Conservation (phyloP, 164 flowering plant genomes). For the Stephania yunnanensis region DNA sequence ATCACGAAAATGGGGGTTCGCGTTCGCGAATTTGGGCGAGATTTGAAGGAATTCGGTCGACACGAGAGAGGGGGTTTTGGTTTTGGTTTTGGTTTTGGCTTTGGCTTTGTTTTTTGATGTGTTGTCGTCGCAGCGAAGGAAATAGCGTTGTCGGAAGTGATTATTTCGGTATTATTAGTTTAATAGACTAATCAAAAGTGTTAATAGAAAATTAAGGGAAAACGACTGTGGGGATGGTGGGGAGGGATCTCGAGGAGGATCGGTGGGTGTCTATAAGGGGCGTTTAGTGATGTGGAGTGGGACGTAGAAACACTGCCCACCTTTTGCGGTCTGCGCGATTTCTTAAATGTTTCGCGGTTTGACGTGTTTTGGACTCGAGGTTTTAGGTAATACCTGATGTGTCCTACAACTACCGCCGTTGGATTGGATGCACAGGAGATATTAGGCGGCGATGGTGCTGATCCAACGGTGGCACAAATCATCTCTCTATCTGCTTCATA, state of each 20-base stretch:
- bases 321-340: not conserved
- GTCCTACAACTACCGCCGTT: not conserved
- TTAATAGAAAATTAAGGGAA: not conserved
- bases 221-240: not conserved
- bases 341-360: not conserved
- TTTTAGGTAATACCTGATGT: not conserved
- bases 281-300: not conserved
- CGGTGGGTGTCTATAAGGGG: not conserved
- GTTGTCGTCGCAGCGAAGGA: conserved; percentile 3
- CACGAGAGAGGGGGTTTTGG: not conserved
- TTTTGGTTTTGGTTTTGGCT: too few relatives aligned
- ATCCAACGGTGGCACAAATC: too few relatives aligned
- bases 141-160: conserved; percentile 20
- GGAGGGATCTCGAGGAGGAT: not conserved
- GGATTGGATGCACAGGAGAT: too few relatives aligned
- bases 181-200: not conserved
- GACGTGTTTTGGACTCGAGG: not conserved
- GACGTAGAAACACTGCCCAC: not conserved
- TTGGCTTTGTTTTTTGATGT: not conserved
- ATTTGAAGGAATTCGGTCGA: conserved; percentile 9
- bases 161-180: conserved; percentile 6
- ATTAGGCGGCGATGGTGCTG: too few relatives aligned
- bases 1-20: not conserved
- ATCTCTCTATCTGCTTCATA: too few relatives aligned
- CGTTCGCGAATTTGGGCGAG: not conserved